A percentile compares a stretch with the other conserved stretches of the same genome.
Evolutionary conservation across 2,329 filamentous ascomycete species (phyloP).

Genomic region (Leptodontidium sp.): DNA sequence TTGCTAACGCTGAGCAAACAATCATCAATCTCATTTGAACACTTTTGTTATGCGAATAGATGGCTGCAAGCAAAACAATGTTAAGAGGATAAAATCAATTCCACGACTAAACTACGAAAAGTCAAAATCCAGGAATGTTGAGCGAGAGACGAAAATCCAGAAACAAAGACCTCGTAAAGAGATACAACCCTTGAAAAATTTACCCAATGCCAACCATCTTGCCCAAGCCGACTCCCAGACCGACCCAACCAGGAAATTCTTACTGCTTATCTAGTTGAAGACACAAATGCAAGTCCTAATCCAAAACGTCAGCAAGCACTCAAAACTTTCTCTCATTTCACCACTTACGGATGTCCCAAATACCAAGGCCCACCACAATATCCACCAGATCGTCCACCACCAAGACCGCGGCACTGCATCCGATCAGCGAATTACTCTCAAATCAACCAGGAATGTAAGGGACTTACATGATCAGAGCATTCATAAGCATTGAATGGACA

Average conservation of each 20-base stretch:
- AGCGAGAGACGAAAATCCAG: slow-evolving; percentile 3
- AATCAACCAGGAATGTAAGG: slow-evolving; percentile 7
- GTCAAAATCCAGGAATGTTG: not conserved
- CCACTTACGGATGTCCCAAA: slow-evolving; percentile 5
- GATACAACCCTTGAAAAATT: not conserved
- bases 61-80: not conserved
- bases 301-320: slow-evolving; percentile 3
- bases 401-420: slow-evolving; percentile 5
- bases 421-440: not conserved
- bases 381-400: slow-evolving; percentile 3
- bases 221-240: not conserved
- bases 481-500: slow-evolving; percentile 9
- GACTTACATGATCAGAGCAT: slow-evolving; percentile 5
- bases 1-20: too few species aligned
- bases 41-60: slow-evolving; percentile 1
- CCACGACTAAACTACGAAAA: slow-evolving; percentile 5
- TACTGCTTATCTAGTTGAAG: not conserved
- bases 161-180: not conserved
- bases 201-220: slow-evolving; percentile 1
- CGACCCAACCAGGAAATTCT: slow-evolving; percentile 3
- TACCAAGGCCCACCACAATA: slow-evolving; percentile 2
- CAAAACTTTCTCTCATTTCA: slow-evolving; percentile 5
- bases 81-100: slow-evolving; percentile 7
- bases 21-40: not conserved
- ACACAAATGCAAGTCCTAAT: slow-evolving; percentile 6